These are phyloP conservation scores for Yarrowia osloensis DNA, from an alignment of 805 yeast genomes.

Conservation along the genomic window DNA sequence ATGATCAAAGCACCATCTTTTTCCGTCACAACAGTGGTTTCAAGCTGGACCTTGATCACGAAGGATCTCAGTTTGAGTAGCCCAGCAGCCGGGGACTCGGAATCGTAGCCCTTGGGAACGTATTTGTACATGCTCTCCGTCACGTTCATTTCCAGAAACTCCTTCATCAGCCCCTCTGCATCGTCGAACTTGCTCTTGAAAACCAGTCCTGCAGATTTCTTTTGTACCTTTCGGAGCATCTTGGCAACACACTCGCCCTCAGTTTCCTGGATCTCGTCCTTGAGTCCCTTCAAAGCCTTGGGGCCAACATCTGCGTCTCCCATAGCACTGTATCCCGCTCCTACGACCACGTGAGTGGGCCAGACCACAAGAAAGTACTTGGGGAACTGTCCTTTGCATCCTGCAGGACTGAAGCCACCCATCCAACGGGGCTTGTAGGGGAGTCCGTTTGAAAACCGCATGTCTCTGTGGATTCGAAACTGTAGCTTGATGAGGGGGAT, in stretches of 20 bases:
- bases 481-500: slow-evolving; percentile 10
- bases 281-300: slow-evolving; percentile 6
- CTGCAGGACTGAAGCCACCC: slow-evolving; percentile 15
- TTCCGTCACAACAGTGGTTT: neutral
- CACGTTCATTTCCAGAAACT: slow-evolving; percentile 21
- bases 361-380: slow-evolving; percentile 16
- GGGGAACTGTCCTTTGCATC: slow-evolving; percentile 21
- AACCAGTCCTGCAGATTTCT: slow-evolving; percentile 2
- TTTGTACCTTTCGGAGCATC: slow-evolving; percentile 17
- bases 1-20: slow-evolving; percentile 21
- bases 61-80: slow-evolving; percentile 7
- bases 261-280: slow-evolving; percentile 7
- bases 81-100: slow-evolving; percentile 4
- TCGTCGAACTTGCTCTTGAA: slow-evolving; percentile 18
- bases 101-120: slow-evolving; percentile 17
- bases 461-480: slow-evolving; percentile 27
- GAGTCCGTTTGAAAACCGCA: slow-evolving; percentile 13
- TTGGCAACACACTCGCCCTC: slow-evolving; percentile 8
- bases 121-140: slow-evolving; percentile 1
- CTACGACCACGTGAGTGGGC: neutral
- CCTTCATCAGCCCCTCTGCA: slow-evolving; percentile 24
- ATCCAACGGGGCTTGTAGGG: slow-evolving; percentile 22
- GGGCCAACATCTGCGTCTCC: slow-evolving; percentile 28
- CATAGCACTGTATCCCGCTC: slow-evolving; percentile 11
- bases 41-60: slow-evolving; percentile 14